A percentile compares a stretch with the other conserved stretches of the same genome.
These are phyloP conservation scores for Sideroxylon spinosum DNA, from an alignment of 179 eudicot species.

Conservation along the genomic window DNA sequence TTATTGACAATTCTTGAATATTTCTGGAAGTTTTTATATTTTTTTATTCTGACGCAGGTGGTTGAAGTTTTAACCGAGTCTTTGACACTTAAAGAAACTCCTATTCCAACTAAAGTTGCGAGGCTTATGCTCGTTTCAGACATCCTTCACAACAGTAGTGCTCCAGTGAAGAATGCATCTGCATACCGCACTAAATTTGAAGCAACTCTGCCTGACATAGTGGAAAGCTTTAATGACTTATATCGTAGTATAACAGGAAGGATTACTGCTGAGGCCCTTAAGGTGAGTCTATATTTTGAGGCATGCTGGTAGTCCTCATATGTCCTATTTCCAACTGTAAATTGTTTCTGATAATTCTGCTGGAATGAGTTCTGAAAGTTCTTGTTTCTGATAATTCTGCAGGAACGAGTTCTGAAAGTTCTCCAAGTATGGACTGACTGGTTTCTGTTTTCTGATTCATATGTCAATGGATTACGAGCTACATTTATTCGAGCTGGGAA, in stretches of 20 bases:
- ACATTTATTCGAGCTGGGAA: slow-evolving; percentile 83
- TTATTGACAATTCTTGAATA: not conserved
- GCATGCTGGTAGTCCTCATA: not conserved
- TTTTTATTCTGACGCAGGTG: slow-evolving; percentile 42
- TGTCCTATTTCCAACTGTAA: not conserved
- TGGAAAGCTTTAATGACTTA: slow-evolving; percentile 94
- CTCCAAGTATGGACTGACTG: slow-evolving; percentile 99
- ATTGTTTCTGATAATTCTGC: slow-evolving; percentile 18
- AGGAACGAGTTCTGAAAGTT: slow-evolving; percentile 96
- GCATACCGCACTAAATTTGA: slow-evolving; percentile 98
- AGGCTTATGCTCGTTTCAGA: slow-evolving; percentile 98
- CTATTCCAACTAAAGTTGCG: slow-evolving; percentile 99
- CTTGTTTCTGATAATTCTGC: too few species aligned
- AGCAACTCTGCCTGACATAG: slow-evolving; percentile 74
- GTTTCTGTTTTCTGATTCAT: slow-evolving; percentile 96
- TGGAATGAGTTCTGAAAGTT: slow-evolving; percentile 95
- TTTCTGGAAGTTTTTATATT: slow-evolving; percentile 13
- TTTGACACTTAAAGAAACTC: slow-evolving; percentile 91
- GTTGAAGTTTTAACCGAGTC: slow-evolving; percentile 97
- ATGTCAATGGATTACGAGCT: slow-evolving; percentile 85
- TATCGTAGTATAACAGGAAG: slow-evolving; percentile 87
- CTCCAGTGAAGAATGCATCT: slow-evolving; percentile 96
- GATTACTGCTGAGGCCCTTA: slow-evolving; percentile 95
- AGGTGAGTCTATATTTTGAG: slow-evolving; percentile 38
- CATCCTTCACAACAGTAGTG: slow-evolving; percentile 94